Base-by-base conservation (phyloP, 2,329 filamentous ascomycete species). In the Bipolaris sorokiniana region DNA sequence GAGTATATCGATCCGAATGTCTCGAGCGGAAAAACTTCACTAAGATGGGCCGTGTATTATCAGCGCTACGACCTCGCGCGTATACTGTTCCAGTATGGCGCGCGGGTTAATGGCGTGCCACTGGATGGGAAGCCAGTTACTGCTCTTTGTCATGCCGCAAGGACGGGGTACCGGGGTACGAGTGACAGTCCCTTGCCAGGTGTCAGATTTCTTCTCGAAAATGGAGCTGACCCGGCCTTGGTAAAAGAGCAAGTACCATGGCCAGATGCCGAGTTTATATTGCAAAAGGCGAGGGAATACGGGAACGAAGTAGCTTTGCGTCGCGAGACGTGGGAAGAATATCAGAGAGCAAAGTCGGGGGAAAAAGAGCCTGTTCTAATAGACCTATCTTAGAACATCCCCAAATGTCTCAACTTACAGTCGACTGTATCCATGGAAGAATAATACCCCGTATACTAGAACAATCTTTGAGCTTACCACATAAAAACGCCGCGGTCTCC, bases 401-500 rank as follows among this genome's bases (percentile, higher is more conserved):
- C 26, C 26, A 42, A 9, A 42, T 42, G 1, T 16, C 5, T 11
- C 40, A 11, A 42, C 22, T 11, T 15, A 11, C 18, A 18, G 26
- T 18, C 42, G 26, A 7, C 26, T 28, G n/a, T 18, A 45, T 5
- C 26, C n/a, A 33, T 33, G 41, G 31, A 45, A 45, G 5, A 5
- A 36, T 22, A 36, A 36, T 26, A 15, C n/a, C 42, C 51, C 26
- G 23, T 23, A 28, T 36, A 28, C 38, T 7, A 15, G 15, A 18
- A 47, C 10, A 48, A 23, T 26, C 20, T 42, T 42, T 20, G 7
- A 15, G 20, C 4, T 20, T 7, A 42, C 4, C 15, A 37, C 9
- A 44, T 4, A 16, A 9, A 41, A 48, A 56, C 49, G 49, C 54
- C 49, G 11, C 45, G 15, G 16, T 53, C 42, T 48, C 47, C 28